Base-by-base conservation (phyloP, 2,329 filamentous ascomycete genomes). In the Ceratocystis cacaofunesta region DNA sequence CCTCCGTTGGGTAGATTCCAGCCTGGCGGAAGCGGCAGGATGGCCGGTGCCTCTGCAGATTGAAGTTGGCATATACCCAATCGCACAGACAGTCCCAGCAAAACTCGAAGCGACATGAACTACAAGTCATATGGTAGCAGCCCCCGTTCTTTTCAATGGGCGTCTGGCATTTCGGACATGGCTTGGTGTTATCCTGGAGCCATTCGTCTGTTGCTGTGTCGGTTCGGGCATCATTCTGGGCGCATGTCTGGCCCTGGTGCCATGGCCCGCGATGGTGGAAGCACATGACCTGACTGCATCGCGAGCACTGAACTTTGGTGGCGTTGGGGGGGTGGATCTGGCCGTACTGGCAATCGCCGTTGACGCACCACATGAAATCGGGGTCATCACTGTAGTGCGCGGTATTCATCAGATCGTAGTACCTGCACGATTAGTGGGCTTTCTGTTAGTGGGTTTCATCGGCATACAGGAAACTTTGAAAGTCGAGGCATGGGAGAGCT, bases 331-430 rank as follows among this genome's bases (percentile, higher is more conserved):
- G 82, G 76, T 87, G 89, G 77, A 85, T 89, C 69, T 84, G 81
- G 73, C 87, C 89, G 32, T 78, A 71, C 65, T 88, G 76, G 73
- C 87, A 90, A 22, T 84, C 82, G 61, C 85, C 84, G 72, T 88
- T 88, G 71, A 89, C 77, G 86, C 86, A 89, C 76, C 82, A 89
- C 70, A 89, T 80, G 71, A 87, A 87, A 60, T 81, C 86, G 69
- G 86, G 78, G 69, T 89, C 85, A 65, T 86, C 86, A 17, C 32
- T 41, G n/a, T 61, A 17, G 8, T 28, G 55, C 12, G 44, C 12
- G 2, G 62, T 22, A 8, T 36, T 30, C 17, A 52, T 22, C 10
- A 62, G 41, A 30, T 62, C 46, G 46, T 19, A 30, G 58, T 65
- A 65, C 6, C 46, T 61, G 28, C 32, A 36, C 8, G 32, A 36